phyloP scores from a whole-genome alignment of 495 filamentous ascomycete genomes.

The Podospora tetraspora region DNA sequence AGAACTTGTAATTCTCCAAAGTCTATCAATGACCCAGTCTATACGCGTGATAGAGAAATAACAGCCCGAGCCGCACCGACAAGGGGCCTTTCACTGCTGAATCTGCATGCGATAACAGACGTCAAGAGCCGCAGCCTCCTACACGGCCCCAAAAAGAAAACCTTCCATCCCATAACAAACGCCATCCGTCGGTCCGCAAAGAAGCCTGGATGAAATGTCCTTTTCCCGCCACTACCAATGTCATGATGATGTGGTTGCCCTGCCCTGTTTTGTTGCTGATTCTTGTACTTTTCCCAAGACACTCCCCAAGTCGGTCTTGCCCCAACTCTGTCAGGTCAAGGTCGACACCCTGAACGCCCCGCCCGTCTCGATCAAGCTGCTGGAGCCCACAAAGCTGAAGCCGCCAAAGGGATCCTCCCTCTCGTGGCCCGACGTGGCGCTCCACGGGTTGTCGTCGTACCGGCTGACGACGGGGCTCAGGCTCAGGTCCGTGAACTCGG shows the following conservation, averaged over 20 bases:
- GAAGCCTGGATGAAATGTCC: not conserved
- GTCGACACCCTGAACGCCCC: constrained; percentile 27
- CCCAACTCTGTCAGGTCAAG: not conserved
- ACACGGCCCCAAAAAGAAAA: not conserved
- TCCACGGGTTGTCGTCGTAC: constrained; percentile 34
- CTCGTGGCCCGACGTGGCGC: constrained; percentile 30
- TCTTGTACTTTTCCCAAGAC: not conserved
- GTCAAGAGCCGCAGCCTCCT: not conserved
- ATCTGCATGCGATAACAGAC: not conserved
- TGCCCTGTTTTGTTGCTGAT: not conserved
- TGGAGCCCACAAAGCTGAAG: constrained; percentile 91
- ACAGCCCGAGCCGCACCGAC: not conserved
- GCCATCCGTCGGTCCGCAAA: not conserved
- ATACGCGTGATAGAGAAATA: not conserved
- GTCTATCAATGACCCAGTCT: not conserved
- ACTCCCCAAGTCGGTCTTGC: not conserved
- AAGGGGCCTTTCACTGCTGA: not conserved
- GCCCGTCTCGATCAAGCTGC: constrained; percentile 67
- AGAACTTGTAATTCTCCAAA: not conserved
- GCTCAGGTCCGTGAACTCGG: constrained; percentile 78
- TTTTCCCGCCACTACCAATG: not conserved
- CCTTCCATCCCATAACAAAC: not conserved
- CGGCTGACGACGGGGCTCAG: constrained; percentile 63
- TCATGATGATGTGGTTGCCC: not conserved
- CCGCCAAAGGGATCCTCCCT: constrained; percentile 81